Base-by-base conservation (phyloP, 2,329 filamentous ascomycete genomes). In the Tolypocladium guangdongense region DNA sequence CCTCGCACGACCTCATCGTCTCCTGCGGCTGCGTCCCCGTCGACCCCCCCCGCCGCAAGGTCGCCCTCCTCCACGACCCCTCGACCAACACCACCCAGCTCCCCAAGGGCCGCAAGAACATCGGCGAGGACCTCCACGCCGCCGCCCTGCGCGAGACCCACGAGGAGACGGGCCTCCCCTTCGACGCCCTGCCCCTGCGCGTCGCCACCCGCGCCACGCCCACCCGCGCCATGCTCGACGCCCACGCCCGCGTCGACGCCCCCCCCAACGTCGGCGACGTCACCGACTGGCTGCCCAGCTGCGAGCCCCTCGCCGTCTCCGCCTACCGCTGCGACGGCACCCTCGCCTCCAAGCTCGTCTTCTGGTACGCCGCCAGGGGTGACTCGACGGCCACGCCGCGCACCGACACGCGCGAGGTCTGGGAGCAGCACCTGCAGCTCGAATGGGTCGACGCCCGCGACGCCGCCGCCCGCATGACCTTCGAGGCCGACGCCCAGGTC, bases 61-160 rank as follows among this genome's bases (percentile, higher is more conserved):
- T 77, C 6, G 64, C 76, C 33, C 61, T 75, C 38, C 62, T 78
- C 22, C 72, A 66, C 60, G 75, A 77, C 61, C 66, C 62, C 30
- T 65, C 65, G 46, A 69, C 72, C 55, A 64, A 66, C 20, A 71
- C 75, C 56, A 72, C 66, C 59, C 74, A 77, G 61, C 66, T 77
- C 7, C 74, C 74, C 49, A 77, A 77, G 59, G 74, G 75, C 48
- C 69, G 74, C 56, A 75, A 75, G 60, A 71, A 76, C 59, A 71
- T 78, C 45, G 68, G 66, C 52, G 74, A 78, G 57, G 66, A 66
- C 55, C 63, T 74, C 36, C 66, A 70, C 30, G 62, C 62, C 2
- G 66, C 74, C 0, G 75, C 74, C 14, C 56, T 77, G 16, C 71
- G 74, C 32, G 75, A 77, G 60, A 76, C 74, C 0, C 66, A 66